Percentiles rank a stretch among this genome's conserved stretches.
These are phyloP conservation scores for Solanum gracilifrons DNA, from an alignment of 257 asterid genomes.

Conservation along the genomic window DNA sequence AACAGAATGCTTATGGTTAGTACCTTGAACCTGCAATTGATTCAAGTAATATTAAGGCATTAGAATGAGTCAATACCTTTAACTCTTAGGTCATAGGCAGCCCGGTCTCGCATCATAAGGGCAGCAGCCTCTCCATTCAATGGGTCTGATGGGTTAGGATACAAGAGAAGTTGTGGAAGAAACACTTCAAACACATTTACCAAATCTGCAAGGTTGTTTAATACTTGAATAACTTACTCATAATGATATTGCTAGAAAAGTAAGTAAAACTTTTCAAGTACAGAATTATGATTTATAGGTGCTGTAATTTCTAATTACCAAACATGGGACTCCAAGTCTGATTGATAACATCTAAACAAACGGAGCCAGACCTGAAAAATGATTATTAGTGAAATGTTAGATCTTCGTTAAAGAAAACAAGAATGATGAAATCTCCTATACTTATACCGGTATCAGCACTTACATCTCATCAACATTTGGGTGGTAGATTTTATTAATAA, in stretches of 20 bases:
- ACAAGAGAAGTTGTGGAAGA: slow-evolving; percentile 85
- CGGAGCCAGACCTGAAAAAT: slow-evolving; percentile 85
- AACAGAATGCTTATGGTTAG: not conserved
- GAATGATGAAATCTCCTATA: not conserved
- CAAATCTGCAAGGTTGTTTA: slow-evolving; percentile 39
- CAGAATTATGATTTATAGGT: not conserved
- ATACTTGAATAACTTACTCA: not conserved
- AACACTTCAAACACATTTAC: slow-evolving; percentile 94
- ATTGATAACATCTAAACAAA: slow-evolving; percentile 91
- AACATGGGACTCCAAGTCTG: slow-evolving; percentile 99
- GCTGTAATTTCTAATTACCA: slow-evolving; percentile 32
- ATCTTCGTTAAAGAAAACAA: not conserved
- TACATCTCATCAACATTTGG: slow-evolving; percentile 98
- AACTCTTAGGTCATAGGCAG: slow-evolving; percentile 70
- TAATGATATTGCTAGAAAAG: not conserved
- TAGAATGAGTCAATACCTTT: slow-evolving; percentile 46
- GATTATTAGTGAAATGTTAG: not conserved
- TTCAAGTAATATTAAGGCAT: not conserved
- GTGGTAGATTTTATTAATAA: slow-evolving; percentile 85
- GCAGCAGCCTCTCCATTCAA: slow-evolving; percentile 97
- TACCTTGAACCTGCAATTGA: not conserved
- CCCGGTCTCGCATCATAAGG: slow-evolving; percentile 81
- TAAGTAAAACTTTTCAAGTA: not conserved
- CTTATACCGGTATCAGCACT: slow-evolving; percentile 8
- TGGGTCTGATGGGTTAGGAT: slow-evolving; percentile 96